Evolutionary conservation across 345 rosid species (phyloP), one percentile per base, ranked within the genome.

Genomic region (Jatropha curcas): DNA sequence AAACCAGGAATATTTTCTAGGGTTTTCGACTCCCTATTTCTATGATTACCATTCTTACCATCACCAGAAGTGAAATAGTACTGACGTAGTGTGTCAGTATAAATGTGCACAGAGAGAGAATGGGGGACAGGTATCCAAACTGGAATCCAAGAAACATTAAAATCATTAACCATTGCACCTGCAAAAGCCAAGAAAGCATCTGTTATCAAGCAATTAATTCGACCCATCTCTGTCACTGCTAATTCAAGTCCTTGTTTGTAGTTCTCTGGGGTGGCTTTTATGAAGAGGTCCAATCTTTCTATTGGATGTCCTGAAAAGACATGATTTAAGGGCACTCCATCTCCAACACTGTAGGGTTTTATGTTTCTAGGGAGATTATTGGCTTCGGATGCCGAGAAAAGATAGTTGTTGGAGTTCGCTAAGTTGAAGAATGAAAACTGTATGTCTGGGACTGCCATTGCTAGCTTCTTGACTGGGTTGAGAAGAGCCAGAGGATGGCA

Each of bases 351-450:
- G 39, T 79, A 80, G 30, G 82, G 30, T 22, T 65, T 83, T 19
- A 90, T 8, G 81, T 89, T 91, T 11, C 3, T 7, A 0, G 85
- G 87, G 0, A 76, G 4, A 8, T 33, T 22, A 50, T 12, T 27
- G 12, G 19, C 1, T 0, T 17, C 45, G 7, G 56, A 22, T 25
- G 74, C 33, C 8, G 56, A 60, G 67, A 84, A 76, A 22, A 84
- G 31, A 1, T 82, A 79, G 0, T 62, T 20, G 70, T 87, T 89
- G 39, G 87, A 86, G 22, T 74, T 45, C 0, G 39, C 33, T 1
- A 86, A 87, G 87, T 67, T 85, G 27, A 89, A 74, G 79, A 91
- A 88, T 20, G 95, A 88, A 72, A 93, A 93, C 0, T 60, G 35
- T 0, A 77, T 77, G 25, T 74, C 37, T 2, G 90, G 89, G 64